These are phyloP conservation scores for Leptographium flavum DNA, from an alignment of 2,329 filamentous ascomycete species.

Conservation along the genomic window DNA sequence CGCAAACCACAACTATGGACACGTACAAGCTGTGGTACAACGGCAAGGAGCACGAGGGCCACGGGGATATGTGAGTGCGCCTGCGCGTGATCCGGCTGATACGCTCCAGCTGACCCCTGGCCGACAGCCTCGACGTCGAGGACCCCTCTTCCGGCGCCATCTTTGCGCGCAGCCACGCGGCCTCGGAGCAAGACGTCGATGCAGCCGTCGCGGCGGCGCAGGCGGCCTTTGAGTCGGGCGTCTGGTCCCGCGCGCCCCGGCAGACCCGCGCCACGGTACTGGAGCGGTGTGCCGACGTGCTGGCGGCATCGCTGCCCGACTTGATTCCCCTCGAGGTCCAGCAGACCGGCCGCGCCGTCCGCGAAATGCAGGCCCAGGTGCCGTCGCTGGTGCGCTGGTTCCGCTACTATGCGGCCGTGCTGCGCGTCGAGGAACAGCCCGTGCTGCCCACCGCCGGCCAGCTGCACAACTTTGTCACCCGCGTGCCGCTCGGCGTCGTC, in stretches of 20 bases:
- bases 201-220: constrained; percentile 27
- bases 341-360: constrained; percentile 53
- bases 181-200: constrained; percentile 29
- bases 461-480: constrained; percentile 40
- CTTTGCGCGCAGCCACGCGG: constrained; percentile 26
- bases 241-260: constrained; percentile 42
- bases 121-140: constrained; percentile 14
- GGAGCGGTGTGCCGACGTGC: constrained; percentile 40
- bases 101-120: neutral
- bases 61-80: constrained; percentile 10
- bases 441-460: constrained; percentile 51
- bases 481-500: constrained; percentile 42
- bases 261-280: constrained; percentile 47
- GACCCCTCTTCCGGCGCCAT: constrained; percentile 15
- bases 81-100: neutral
- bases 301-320: constrained; percentile 34
- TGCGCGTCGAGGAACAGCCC: constrained; percentile 52
- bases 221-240: constrained; percentile 30
- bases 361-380: constrained; percentile 58
- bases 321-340: constrained; percentile 50
- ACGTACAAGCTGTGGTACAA: constrained; percentile 10
- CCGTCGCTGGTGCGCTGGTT: constrained; percentile 55
- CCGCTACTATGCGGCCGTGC: constrained; percentile 53
- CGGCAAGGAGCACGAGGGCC: constrained; percentile 9
- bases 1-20: neutral